phyloP scores from a whole-genome alignment of 192 early-diverging fungal species.

The Linnemannia schmuckeri region DNA sequence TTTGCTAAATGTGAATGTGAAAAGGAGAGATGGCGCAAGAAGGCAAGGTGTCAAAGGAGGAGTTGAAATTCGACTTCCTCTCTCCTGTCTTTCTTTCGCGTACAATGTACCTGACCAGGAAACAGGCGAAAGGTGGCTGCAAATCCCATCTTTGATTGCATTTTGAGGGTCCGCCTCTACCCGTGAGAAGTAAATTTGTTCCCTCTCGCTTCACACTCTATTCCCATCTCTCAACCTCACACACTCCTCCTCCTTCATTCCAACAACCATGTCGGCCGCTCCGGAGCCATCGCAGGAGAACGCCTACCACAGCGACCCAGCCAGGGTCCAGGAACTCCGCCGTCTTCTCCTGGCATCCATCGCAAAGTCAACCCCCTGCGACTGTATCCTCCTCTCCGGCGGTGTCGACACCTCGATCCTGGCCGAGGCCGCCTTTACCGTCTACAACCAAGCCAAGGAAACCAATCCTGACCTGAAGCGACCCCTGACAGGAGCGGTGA shows the following conservation, averaged over 20 bases:
- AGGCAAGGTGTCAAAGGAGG: too few species aligned
- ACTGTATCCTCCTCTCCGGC: constrained; percentile 66
- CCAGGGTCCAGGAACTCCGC: constrained; percentile 31
- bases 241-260: not conserved
- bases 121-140: not conserved
- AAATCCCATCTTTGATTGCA: not conserved
- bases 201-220: not conserved
- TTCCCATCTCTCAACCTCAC: not conserved
- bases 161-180: not conserved
- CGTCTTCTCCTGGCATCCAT: constrained; percentile 33
- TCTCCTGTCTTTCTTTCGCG: too few species aligned
- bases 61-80: too few species aligned
- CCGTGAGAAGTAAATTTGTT: constrained; percentile 5
- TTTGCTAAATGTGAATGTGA: not conserved
- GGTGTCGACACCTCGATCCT: constrained; percentile 83
- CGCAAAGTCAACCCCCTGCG: constrained; percentile 45
- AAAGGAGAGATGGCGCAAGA: too few species aligned
- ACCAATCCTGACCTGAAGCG: not conserved
- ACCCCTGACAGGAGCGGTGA: constrained; percentile 63
- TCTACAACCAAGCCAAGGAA: constrained; percentile 23
- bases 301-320: constrained; percentile 44
- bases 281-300: not conserved
- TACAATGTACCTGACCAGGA: too few species aligned
- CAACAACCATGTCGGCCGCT: constrained; percentile 1
- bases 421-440: constrained; percentile 57